Evolutionary conservation across 2,329 filamentous ascomycete genomes (phyloP).

Genomic region (Nigrospora osmanthi): DNA sequence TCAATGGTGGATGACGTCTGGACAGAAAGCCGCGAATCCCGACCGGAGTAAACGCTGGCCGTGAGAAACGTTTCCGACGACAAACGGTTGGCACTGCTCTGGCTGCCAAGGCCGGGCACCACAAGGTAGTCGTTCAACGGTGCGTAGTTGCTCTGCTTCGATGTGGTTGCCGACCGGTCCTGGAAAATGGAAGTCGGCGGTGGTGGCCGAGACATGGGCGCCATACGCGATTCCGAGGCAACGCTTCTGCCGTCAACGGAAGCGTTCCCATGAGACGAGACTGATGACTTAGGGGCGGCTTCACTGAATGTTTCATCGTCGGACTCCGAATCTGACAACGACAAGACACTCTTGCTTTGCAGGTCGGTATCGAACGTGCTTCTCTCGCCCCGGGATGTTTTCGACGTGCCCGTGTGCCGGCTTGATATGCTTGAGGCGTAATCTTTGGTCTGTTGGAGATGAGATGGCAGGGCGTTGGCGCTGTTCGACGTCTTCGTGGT

Average conservation of each 20-base stretch:
- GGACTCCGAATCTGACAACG: conserved; percentile 47
- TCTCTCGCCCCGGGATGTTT: conserved; percentile 38
- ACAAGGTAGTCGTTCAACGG: no score
- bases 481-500: conserved; percentile 17
- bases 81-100: no score
- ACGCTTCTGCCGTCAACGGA: conserved; percentile 13
- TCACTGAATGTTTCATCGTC: conserved; percentile 37
- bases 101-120: no score
- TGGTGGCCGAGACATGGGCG: conserved; percentile 9
- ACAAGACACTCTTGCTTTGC: conserved; percentile 46
- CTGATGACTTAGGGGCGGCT: conserved; percentile 21
- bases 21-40: no score
- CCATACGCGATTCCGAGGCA: conserved; percentile 9
- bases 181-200: no score
- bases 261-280: conserved; percentile 20
- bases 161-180: no score
- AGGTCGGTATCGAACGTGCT: conserved; percentile 44
- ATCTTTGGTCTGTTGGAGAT: conserved; percentile 24
- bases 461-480: conserved; percentile 14
- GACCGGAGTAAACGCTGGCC: no score
- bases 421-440: conserved; percentile 47
- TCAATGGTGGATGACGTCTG: no score
- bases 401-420: conserved; percentile 46
- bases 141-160: no score
- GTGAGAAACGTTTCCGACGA: no score